phyloP scores from a whole-genome alignment of 208 protist species.

The Vickermania ingenoplastis region DNA sequence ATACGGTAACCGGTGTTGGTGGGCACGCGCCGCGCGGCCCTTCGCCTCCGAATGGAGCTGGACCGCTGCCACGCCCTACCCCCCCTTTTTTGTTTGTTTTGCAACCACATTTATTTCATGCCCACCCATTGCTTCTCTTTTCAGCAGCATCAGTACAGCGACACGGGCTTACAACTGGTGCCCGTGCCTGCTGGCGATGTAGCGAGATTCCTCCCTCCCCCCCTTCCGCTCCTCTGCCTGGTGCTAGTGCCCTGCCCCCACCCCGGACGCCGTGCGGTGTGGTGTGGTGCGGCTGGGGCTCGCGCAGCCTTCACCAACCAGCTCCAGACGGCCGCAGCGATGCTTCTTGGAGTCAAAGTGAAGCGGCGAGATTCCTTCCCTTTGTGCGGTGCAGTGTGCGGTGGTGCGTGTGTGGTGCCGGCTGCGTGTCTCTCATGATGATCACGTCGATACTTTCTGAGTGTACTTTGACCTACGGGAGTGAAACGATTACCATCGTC shows the following conservation, averaged over 20 bases:
- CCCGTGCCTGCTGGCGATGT: not conserved
- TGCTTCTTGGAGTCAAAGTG: no score
- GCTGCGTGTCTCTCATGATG: conserved; percentile 10
- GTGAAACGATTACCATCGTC: conserved; percentile 19
- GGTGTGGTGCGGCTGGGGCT: no score
- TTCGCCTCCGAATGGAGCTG: not conserved
- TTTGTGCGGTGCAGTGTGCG: no score
- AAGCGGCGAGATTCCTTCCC: no score
- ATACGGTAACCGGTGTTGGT: no score
- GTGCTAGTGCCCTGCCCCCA: no score
- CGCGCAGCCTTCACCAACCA: no score
- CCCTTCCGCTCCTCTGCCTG: not conserved
- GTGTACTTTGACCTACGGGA: conserved; percentile 17
- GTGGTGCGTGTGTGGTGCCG: not conserved
- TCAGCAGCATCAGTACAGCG: conserved; percentile 1
- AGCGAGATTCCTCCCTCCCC: not conserved
- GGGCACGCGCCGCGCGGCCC: no score
- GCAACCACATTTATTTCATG: no score
- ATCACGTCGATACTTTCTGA: conserved; percentile 18
- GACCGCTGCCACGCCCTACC: not conserved
- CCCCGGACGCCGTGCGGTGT: no score
- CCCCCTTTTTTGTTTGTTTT: no score
- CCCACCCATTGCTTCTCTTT: not conserved
- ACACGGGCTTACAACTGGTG: not conserved
- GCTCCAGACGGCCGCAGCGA: no score